Conservation (phyloP, 306 rosid genomes). For the Glycine tomentella region DNA sequence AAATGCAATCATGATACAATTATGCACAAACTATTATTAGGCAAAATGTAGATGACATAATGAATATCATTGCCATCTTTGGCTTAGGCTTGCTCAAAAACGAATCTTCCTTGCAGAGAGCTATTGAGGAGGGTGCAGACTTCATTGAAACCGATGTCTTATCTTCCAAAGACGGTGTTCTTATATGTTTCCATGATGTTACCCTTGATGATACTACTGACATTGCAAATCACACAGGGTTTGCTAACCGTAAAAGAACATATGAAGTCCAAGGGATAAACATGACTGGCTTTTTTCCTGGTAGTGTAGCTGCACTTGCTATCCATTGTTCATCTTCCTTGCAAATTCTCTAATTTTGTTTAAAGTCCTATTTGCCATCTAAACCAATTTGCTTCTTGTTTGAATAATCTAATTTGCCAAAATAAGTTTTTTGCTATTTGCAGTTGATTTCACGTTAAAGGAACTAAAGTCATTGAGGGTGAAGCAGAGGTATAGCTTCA, state of each 20-base stretch:
- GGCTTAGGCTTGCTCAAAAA: slow-evolving; percentile 40
- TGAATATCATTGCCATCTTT: slow-evolving; percentile 17
- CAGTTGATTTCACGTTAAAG: slow-evolving; percentile 88
- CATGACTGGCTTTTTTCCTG: slow-evolving; percentile 77
- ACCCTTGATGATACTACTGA: slow-evolving; percentile 81
- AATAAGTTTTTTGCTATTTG: slow-evolving; percentile 33
- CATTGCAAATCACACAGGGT: slow-evolving; percentile 63
- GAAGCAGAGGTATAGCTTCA: slow-evolving; percentile 73
- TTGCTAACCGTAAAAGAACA: slow-evolving; percentile 79
- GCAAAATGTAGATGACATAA: not conserved
- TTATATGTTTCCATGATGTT: slow-evolving; percentile 85
- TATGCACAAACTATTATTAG: slow-evolving; percentile 15
- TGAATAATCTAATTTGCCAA: slow-evolving; percentile 24
- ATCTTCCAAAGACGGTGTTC: slow-evolving; percentile 91
- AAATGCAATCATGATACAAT: slow-evolving; percentile 32
- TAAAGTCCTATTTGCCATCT: slow-evolving; percentile 24
- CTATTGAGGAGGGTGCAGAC: slow-evolving; percentile 97
- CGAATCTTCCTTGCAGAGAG: slow-evolving; percentile 66
- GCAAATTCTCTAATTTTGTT: slow-evolving; percentile 1
- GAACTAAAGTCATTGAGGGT: slow-evolving; percentile 78
- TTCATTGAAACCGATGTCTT: slow-evolving; percentile 90
- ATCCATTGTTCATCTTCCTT: slow-evolving; percentile 1
- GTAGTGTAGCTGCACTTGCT: slow-evolving; percentile 48
- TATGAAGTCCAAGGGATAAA: slow-evolving; percentile 79
- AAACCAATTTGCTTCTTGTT: slow-evolving; percentile 11